Conservation (phyloP, 1,284 basidiomycete species). For the Mycena sp. region DNA sequence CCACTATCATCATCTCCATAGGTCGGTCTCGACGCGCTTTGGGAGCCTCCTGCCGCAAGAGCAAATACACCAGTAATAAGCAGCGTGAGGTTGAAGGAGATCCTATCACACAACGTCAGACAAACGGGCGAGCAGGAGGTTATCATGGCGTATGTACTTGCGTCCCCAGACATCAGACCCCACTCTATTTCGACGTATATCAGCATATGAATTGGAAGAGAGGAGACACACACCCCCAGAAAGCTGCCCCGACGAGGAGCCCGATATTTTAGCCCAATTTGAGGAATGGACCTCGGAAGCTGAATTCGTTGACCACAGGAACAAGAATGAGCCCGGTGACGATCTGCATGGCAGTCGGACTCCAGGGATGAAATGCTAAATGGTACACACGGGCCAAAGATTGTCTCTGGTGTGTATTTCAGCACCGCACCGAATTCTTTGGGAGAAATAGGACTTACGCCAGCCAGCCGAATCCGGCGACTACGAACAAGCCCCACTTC, state of each 20-base stretch:
- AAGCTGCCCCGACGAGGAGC: constrained; percentile 68
- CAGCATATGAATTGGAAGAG: background rate
- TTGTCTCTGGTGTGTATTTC: constrained; percentile 47
- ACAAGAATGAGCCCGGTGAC: constrained; percentile 65
- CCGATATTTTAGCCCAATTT: constrained; percentile 70
- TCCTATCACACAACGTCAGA: background rate
- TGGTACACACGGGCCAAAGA: constrained; percentile 54
- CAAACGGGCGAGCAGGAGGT: too few relatives aligned
- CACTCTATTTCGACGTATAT: background rate
- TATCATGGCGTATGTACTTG: background rate
- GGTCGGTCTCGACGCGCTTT: constrained; percentile 35
- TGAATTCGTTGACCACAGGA: constrained; percentile 65
- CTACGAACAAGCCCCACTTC: constrained; percentile 60
- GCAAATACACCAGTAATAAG: constrained; percentile 70
- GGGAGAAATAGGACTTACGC: constrained; percentile 54
- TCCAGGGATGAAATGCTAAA: constrained; percentile 8
- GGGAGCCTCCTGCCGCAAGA: constrained; percentile 57
- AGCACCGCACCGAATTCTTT: background rate
- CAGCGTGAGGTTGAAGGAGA: constrained; percentile 69
- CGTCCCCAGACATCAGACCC: constrained; percentile 8
- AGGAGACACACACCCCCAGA: constrained; percentile 55
- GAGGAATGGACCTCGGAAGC: constrained; percentile 62
- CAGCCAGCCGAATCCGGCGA: constrained; percentile 74
- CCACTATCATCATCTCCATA: too few relatives aligned
- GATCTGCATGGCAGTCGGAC: constrained; percentile 54